Evolutionary conservation across 306 rosid species (phyloP), one percentile per base, ranked within the genome.

Genomic region (Prunus mira): DNA sequence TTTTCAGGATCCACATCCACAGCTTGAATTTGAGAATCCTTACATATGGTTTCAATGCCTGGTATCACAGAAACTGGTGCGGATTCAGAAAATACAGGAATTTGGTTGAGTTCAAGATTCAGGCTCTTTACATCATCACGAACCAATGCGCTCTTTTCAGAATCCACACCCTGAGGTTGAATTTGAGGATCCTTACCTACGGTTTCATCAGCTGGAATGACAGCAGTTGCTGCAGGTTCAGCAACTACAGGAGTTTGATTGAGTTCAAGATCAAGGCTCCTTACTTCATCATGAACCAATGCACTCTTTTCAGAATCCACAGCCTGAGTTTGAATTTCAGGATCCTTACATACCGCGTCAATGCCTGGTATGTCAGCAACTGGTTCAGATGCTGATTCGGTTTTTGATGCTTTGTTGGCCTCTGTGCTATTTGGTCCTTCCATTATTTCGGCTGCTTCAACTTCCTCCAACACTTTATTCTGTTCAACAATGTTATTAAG

Each of bases 341-440:
- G 80, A 63, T 79, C 69, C 72, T 55, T 72, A 57, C 30, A 50
- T 56, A 63, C 61, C 50, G 56, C 75, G 28, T 62, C 86, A 72
- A 66, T 34, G 20, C 58, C 58, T 46, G 82, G 87, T 12, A 67
- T 14, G 62, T 76, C 78, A 67, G 74, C 66, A 60, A 51, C 50
- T 50, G 74, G 69, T 60, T 78, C 82, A 32, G 87, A 38, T 69
- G 83, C 62, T 51, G 67, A 61, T 80, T 78, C 71, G 20, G 82
- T 65, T 57, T 79, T 65, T 11, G 79, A 30, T 46, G 57, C 85
- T 55, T 78, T 65, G 12, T 24, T 57, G 63, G 54, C 79, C 68
- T 61, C 86, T 24, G 65, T 81, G 77, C 69, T 79, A 56, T 45
- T 28, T n/a, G 76, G 75, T 74, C 80, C 92, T 68, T 81, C 78